Conservation (phyloP, 129 eudicot genomes). For the Heracleum sosnowskyi region DNA sequence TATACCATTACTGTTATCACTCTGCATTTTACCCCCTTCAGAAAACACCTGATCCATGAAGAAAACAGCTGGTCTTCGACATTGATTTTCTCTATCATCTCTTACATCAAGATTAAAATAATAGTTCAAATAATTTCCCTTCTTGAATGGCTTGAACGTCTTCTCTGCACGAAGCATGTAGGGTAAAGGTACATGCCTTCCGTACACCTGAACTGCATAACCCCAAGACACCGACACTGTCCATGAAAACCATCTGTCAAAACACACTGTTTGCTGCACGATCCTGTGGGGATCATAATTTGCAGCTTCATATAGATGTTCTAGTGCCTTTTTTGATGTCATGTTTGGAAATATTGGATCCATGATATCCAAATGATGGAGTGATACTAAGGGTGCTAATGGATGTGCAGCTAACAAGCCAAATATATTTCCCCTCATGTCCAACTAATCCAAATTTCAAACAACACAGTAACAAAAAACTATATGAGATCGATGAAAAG, state of each 20-base stretch:
- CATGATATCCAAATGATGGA: conserved; percentile 45
- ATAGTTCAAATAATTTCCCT: conserved; percentile 13
- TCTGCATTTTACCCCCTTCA: conserved; percentile 16
- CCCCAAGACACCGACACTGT: conserved; percentile 90
- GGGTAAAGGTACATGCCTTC: conserved; percentile 38
- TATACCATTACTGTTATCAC: conserved; percentile 28
- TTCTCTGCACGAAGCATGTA: conserved; percentile 48
- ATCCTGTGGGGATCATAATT: conserved; percentile 51
- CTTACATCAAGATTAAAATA: conserved; percentile 34
- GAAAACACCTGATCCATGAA: conserved; percentile 35
- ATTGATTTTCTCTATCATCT: conserved; percentile 42
- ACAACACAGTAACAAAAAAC: not conserved
- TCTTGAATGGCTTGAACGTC: conserved; percentile 56
- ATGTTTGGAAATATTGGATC: conserved; percentile 70
- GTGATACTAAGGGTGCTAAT: conserved; percentile 47
- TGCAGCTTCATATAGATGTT: conserved; percentile 46
- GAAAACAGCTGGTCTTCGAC: conserved; percentile 52
- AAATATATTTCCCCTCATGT: conserved; percentile 22
- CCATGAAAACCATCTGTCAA: conserved; percentile 70
- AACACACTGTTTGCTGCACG: conserved; percentile 72
- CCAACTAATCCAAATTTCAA: not conserved
- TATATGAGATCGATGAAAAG: not conserved
- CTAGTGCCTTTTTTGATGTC: conserved; percentile 35
- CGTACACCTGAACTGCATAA: conserved; percentile 50
- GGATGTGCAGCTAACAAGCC: conserved; percentile 78